Evolutionary conservation across 108 stramenopile genomes (phyloP).

Genomic region (Skeletonema potamos): DNA sequence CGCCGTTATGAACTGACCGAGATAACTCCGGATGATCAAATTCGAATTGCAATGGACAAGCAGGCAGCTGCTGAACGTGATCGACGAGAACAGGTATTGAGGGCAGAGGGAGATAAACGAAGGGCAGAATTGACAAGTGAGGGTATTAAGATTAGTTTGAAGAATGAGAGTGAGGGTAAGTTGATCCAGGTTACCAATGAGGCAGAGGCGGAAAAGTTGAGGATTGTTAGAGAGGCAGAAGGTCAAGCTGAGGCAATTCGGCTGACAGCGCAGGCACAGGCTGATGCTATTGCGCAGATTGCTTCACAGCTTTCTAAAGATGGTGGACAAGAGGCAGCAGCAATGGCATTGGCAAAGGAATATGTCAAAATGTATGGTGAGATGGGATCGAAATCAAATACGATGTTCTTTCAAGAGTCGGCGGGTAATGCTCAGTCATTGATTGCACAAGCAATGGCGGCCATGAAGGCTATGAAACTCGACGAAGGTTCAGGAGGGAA

Average conservation of each 20-base stretch:
- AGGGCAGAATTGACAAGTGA: conserved; percentile 89
- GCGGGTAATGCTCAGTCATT: conserved; percentile 91
- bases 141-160: conserved; percentile 93
- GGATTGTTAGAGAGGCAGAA: conserved; percentile 87
- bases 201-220: conserved; percentile 86
- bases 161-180: conserved; percentile 96
- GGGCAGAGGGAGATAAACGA: conserved; percentile 95
- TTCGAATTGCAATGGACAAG: conserved; percentile 97
- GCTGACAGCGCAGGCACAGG: conserved; percentile 87
- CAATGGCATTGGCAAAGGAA: conserved; percentile 87
- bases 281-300: conserved; percentile 78
- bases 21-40: conserved; percentile 94
- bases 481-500: background rate
- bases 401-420: conserved; percentile 94
- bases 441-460: conserved; percentile 76
- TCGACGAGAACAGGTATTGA: conserved; percentile 92
- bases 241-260: conserved; percentile 89
- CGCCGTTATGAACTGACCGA: conserved; percentile 96
- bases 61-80: conserved; percentile 97
- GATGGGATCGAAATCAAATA: conserved; percentile 94
- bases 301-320: conserved; percentile 61
- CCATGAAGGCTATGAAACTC: conserved; percentile 49
- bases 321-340: conserved; percentile 88
- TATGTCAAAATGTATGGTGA: conserved; percentile 97
- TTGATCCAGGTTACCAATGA: conserved; percentile 92